Evolutionary conservation across 257 asterid species (phyloP), one percentile per base, ranked within the genome.

Genomic region (Salvia splendens): DNA sequence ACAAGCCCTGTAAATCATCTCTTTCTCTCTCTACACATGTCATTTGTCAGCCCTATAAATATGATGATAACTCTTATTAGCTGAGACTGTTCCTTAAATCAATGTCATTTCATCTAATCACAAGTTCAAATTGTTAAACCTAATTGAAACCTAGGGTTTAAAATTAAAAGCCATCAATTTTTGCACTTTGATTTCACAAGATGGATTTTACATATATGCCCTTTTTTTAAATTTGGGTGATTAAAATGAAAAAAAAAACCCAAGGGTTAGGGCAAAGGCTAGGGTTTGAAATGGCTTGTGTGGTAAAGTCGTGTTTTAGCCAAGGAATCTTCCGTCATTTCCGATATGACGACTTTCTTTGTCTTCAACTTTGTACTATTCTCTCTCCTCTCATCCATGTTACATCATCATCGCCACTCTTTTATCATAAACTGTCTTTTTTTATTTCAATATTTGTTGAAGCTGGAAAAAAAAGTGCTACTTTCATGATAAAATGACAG

Each of bases 291-390:
- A 70, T 17, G 53, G 42, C 58, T 28, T 71, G 68, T 41, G 15
- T 60, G 77, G 56, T 73, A 54, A 67, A 45, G 71, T 54, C 63
- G 50, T 74, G 17, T 60, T 68, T 80, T 70, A 64, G 55, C 70
- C 78, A 49, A 69, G 52, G 91, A 81, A 84, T 86, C 88, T 88
- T 82, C 80, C 75, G 86, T 79, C 83, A 76, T 72, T 45, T 83
- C 90, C 75, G 82, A 79, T 76, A 65, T 72, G 78, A 80, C 75
- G 20, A n/a, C 30, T 24, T 57, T 76, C 73, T 77, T 82, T 70
- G 78, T 77, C 62, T 50, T 64, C 55, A 69, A 65, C 79, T 72
- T 28, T 54, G 64, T 42, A 55, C 55, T 30, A 8, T 42, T 60
- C 73, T 61, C 61, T 46, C 35, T 58, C 14, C 33, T 10, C 68